Conservation (phyloP, 2,329 filamentous ascomycete genomes). For the Fusarium sulawesiense region DNA sequence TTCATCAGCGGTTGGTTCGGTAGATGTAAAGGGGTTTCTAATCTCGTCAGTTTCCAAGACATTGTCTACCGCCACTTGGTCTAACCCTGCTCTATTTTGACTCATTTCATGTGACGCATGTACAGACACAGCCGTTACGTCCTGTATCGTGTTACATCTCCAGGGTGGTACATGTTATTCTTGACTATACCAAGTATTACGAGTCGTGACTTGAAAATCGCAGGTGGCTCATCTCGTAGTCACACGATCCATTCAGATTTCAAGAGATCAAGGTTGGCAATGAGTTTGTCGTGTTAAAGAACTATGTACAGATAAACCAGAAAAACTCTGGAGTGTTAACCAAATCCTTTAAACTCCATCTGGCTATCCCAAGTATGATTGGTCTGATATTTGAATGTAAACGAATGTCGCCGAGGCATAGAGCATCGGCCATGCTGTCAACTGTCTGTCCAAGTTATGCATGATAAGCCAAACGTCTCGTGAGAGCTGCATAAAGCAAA, state of each 20-base stretch:
- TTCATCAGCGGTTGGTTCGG: neutral
- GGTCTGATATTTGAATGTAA: constrained; percentile 9
- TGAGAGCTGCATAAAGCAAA: constrained; percentile 21
- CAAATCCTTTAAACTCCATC: constrained; percentile 22
- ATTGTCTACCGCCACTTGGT: neutral
- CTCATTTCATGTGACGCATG: neutral
- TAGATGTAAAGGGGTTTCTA: neutral
- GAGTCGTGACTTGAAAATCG: neutral
- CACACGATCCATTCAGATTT: neutral
- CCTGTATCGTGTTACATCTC: neutral
- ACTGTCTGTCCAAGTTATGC: constrained; percentile 18
- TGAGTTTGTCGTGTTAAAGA: constrained; percentile 38
- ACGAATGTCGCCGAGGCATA: constrained; percentile 2
- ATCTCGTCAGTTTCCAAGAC: neutral
- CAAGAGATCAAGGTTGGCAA: neutral
- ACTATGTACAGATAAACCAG: constrained; percentile 38
- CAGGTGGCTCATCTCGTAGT: too few species aligned
- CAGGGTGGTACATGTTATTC: neutral
- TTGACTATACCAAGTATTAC: neutral
- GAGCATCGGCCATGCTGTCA: constrained; percentile 1
- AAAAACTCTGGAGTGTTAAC: constrained; percentile 15
- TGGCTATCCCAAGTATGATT: neutral
- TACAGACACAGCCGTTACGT: neutral
- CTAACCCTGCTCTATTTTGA: neutral
- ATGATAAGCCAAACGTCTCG: constrained; percentile 36